Evolutionary conservation across 768 basidiomycete species (phyloP).

Genomic region (Megacollybia marginata): DNA sequence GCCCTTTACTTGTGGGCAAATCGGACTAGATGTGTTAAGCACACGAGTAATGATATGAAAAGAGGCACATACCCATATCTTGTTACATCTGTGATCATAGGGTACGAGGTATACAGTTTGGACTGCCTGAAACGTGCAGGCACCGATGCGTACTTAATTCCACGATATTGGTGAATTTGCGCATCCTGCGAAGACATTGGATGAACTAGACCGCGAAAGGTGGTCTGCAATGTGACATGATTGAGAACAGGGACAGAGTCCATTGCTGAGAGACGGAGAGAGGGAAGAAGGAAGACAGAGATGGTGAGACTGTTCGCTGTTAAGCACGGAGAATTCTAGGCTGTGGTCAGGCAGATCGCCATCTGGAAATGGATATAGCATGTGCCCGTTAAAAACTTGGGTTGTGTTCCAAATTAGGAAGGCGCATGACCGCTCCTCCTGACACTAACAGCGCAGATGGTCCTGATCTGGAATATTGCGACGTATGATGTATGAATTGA

Average conservation of each 20-base stretch:
- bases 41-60: conserved; percentile 1
- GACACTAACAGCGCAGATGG: too few relatives aligned
- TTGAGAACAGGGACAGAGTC: conserved; percentile 19
- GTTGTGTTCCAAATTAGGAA: too few relatives aligned
- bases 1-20: conserved; percentile 58
- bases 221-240: conserved; percentile 50
- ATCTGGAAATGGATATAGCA: too few relatives aligned
- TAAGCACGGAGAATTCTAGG: too few relatives aligned
- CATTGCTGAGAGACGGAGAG: too few relatives aligned
- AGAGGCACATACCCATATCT: conserved; percentile 49
- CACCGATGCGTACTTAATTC: conserved; percentile 70
- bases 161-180: conserved; percentile 64
- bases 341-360: too few relatives aligned
- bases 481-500: too few relatives aligned
- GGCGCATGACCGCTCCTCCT: too few relatives aligned
- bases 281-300: too few relatives aligned
- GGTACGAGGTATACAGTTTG: conserved; percentile 49
- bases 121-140: conserved; percentile 76
- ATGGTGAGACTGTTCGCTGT: too few relatives aligned
- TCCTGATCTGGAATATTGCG: too few relatives aligned
- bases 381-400: too few relatives aligned
- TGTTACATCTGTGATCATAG: conserved; percentile 52
- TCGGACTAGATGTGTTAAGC: conserved; percentile 39
- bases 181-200: conserved; percentile 45
- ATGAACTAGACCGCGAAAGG: conserved; percentile 63